These are phyloP conservation scores for Rhododendron kiyosumense DNA, from an alignment of 148 eudicot genomes.

Conservation along the genomic window DNA sequence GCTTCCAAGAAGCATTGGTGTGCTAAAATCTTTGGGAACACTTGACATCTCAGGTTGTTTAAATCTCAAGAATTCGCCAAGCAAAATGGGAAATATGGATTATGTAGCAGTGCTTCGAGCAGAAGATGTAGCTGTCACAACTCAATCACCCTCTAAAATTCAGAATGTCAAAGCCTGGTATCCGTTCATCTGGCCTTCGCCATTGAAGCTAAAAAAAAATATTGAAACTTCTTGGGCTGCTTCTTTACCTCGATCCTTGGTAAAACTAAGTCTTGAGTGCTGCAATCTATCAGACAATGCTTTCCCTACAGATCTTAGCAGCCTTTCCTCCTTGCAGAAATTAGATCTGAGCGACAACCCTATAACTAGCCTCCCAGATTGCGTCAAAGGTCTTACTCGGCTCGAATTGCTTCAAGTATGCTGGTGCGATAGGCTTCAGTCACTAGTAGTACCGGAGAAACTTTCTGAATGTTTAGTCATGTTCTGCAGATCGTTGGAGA, in stretches of 20 bases:
- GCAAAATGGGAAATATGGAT: not conserved
- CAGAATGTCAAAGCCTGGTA: not conserved
- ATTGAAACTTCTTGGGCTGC: not conserved
- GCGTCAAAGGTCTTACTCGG: not conserved
- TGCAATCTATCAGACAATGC: not conserved
- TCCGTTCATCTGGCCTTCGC: not conserved
- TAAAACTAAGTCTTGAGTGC: not conserved
- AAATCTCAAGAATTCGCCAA: not conserved
- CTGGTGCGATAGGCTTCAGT: not conserved
- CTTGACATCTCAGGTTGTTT: conserved; percentile 8
- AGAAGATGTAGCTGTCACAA: not conserved
- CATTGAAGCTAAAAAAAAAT: not conserved
- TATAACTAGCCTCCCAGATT: not conserved
- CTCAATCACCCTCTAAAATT: not conserved
- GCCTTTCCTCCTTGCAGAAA: not conserved
- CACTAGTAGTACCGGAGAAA: not conserved
- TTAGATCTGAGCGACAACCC: not conserved
- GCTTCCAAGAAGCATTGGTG: not conserved
- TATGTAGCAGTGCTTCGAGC: not conserved
- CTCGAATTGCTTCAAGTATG: not conserved
- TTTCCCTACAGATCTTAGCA: not conserved
- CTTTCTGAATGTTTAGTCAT: not conserved
- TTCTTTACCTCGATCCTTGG: not conserved
- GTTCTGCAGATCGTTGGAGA: not conserved
- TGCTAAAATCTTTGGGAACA: not conserved